phyloP scores from a whole-genome alignment of 2,329 filamentous ascomycete genomes.

The Alternaria infectoria region DNA sequence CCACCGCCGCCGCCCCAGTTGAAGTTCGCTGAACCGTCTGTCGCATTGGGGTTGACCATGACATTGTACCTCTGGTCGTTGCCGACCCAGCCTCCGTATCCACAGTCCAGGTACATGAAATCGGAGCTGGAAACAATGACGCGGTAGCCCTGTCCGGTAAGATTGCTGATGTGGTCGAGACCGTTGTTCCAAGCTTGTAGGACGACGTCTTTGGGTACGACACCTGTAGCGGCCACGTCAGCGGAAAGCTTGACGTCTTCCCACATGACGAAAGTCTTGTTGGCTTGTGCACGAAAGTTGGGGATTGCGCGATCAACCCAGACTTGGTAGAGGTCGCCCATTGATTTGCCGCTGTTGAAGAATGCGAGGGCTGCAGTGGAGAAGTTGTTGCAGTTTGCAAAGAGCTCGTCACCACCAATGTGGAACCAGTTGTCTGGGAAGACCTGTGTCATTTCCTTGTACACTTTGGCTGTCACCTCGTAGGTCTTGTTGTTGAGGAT shows the following conservation, averaged over 20 bases:
- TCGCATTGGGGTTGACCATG: slow-evolving; percentile 57
- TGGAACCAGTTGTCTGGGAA: slow-evolving; percentile 64
- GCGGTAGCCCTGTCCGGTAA: slow-evolving; percentile 59
- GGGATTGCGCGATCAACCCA: slow-evolving; percentile 62
- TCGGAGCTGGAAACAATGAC: slow-evolving; percentile 63
- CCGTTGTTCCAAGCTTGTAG: slow-evolving; percentile 64
- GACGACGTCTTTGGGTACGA: slow-evolving; percentile 59
- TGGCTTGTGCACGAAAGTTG: slow-evolving; percentile 54
- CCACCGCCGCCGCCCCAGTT: slow-evolving; percentile 62
- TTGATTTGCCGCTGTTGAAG: slow-evolving; percentile 58
- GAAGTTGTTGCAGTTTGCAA: slow-evolving; percentile 64
- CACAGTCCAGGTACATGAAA: slow-evolving; percentile 65
- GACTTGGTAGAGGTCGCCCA: slow-evolving; percentile 60
- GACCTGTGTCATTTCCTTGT: slow-evolving; percentile 58
- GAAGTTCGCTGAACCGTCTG: slow-evolving; percentile 53
- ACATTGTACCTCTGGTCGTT: slow-evolving; percentile 65
- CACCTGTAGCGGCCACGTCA: slow-evolving; percentile 52
- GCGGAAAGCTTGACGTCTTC: slow-evolving; percentile 58
- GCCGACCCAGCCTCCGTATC: slow-evolving; percentile 59
- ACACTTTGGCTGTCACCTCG: slow-evolving; percentile 60
- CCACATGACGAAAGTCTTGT: slow-evolving; percentile 65
- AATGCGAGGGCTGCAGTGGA: slow-evolving; percentile 57
- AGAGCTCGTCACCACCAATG: slow-evolving; percentile 63
- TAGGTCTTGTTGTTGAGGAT: slow-evolving; percentile 64
- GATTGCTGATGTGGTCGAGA: slow-evolving; percentile 58